These are phyloP conservation scores for Apiospora pterosperma DNA, from an alignment of 2,329 filamentous ascomycete genomes.

Conservation along the genomic window DNA sequence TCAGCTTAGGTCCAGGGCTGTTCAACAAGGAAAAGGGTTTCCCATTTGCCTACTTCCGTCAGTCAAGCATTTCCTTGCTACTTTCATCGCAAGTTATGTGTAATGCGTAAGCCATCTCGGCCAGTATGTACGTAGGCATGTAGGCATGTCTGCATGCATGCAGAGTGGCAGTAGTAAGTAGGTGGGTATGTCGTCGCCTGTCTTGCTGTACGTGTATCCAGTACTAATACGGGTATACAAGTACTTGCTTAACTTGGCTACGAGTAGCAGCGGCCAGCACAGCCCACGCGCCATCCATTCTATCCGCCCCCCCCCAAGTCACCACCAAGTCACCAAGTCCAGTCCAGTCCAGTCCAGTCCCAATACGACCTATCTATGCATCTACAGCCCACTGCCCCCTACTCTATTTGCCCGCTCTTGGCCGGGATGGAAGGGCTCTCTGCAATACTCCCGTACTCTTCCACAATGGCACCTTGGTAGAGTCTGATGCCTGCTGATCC, in stretches of 20 bases:
- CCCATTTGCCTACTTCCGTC: slow-evolving; percentile 23
- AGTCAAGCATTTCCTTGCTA: slow-evolving; percentile 6
- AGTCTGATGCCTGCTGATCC: slow-evolving; percentile 20
- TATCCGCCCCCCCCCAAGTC: neutral
- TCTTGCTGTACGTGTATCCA: too few species aligned
- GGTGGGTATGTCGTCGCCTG: too few species aligned
- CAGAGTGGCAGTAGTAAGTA: neutral
- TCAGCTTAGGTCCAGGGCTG: slow-evolving; percentile 22
- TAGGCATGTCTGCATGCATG: neutral
- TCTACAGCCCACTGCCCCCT: neutral
- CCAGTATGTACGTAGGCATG: neutral
- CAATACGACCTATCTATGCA: neutral
- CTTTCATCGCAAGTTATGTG: slow-evolving; percentile 1
- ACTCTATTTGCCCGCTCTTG: slow-evolving; percentile 2
- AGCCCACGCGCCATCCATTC: slow-evolving; percentile 20
- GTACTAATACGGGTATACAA: too few species aligned
- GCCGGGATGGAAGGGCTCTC: neutral
- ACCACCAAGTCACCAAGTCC: too few species aligned
- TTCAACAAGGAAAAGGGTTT: slow-evolving; percentile 19
- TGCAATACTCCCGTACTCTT: neutral
- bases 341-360: neutral
- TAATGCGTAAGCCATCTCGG: neutral
- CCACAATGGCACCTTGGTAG: slow-evolving; percentile 13
- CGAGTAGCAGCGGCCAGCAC: slow-evolving; percentile 28
- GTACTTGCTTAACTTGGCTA: too few species aligned